Conservation (phyloP, 805 yeast species). For the Alloascoidea hylecoeti region DNA sequence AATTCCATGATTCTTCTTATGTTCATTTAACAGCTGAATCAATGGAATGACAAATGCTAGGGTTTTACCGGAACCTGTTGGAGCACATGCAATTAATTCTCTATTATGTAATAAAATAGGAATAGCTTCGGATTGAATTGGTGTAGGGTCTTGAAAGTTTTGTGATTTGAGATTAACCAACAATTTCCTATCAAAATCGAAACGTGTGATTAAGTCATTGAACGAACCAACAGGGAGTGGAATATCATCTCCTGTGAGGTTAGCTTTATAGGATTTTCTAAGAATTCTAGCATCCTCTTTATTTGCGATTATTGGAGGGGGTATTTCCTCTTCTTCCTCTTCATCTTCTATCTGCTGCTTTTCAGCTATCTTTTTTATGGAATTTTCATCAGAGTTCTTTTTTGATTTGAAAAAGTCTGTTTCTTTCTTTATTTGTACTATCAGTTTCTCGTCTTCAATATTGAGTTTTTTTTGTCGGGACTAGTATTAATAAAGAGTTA, state of each 20-base stretch:
- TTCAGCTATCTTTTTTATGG: constrained; percentile 5
- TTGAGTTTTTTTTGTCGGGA: constrained; percentile 15
- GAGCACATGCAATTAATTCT: constrained; percentile 88
- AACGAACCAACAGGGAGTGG: constrained; percentile 91
- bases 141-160: constrained; percentile 76
- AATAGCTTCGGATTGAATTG: constrained; percentile 84
- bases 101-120: constrained; percentile 58
- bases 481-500: too few relatives aligned
- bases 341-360: constrained; percentile 10
- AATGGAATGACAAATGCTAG: constrained; percentile 80
- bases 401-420: constrained; percentile 71
- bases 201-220: constrained; percentile 61
- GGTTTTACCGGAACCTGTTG: constrained; percentile 97
- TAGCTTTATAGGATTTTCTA: constrained; percentile 48
- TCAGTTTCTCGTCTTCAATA: constrained; percentile 24
- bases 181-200: constrained; percentile 43
- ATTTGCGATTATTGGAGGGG: constrained; percentile 30
- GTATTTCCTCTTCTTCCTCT: constrained; percentile 17
- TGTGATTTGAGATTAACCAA: constrained; percentile 50
- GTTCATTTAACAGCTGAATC: constrained; percentile 34
- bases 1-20: constrained; percentile 30
- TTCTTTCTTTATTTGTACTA: constrained; percentile 48
- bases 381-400: constrained; percentile 6
- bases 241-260: constrained; percentile 70
- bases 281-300: constrained; percentile 45